Percentiles rank a stretch among this genome's conserved stretches.
Evolutionary conservation across 768 basidiomycete species (phyloP).

Genomic region (Lactifluus pinguis): DNA sequence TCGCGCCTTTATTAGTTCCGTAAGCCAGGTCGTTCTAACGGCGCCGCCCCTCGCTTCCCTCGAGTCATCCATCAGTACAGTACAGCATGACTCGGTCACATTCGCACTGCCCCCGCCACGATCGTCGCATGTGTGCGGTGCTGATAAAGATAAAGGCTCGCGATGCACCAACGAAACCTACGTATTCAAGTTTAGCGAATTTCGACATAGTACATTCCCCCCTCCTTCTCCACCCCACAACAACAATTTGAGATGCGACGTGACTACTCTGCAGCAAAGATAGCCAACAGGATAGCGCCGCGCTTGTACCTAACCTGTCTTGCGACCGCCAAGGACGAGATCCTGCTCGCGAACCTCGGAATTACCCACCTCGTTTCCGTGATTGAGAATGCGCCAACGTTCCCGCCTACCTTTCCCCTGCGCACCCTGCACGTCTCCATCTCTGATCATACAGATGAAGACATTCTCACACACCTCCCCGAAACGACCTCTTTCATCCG

Average conservation of each 20-base stretch:
- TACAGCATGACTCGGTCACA: neutral
- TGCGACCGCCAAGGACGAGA: conserved; percentile 41
- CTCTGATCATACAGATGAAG: conserved; percentile 31
- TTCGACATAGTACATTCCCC: neutral
- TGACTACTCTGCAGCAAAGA: neutral
- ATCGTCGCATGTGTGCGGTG: neutral
- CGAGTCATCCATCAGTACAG: neutral
- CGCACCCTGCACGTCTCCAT: conserved; percentile 44
- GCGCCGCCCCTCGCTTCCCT: neutral
- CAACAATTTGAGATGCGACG: neutral
- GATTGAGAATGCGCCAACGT: conserved; percentile 40
- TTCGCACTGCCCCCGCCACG: neutral
- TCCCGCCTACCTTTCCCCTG: conserved; percentile 34
- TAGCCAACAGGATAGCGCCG: conserved; percentile 28
- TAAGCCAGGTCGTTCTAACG: too few relatives aligned
- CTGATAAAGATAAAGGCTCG: neutral
- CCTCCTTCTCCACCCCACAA: neutral
- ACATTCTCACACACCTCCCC: conserved; percentile 41
- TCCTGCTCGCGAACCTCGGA: conserved; percentile 44
- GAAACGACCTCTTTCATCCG: conserved; percentile 45
- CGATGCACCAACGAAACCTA: neutral
- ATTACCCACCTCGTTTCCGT: conserved; percentile 70
- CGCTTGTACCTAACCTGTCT: conserved; percentile 59
- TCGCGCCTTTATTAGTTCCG: too few relatives aligned
- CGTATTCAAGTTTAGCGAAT: neutral